Evolutionary conservation across 139 green algal genomes (phyloP), one percentile per base, ranked within the genome.

Genomic region (Ettlia oleoabundans): DNA sequence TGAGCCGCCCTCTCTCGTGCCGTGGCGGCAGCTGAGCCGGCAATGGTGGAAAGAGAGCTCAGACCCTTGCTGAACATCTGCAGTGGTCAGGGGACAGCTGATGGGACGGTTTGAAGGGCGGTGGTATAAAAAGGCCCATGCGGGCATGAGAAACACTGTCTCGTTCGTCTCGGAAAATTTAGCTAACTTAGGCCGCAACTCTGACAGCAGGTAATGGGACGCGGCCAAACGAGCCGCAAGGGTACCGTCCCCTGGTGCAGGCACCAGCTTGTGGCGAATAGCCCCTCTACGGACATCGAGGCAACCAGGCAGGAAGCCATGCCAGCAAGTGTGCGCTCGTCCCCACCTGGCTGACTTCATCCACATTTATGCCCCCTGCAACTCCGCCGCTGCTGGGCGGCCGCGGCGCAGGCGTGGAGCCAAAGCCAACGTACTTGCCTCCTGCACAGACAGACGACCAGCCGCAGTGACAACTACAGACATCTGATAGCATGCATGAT

Each of bases 341-440:
- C 4, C 3, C 43, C 6, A 47, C 41, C 69, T 51, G 68, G 33
- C 21, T 71, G 33, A 87, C 70, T 65, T 81, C 86, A 68, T 80
- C 41, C 42, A 83, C 41, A 61, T 76, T 61, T 38, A 68, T 53
- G 15, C 33, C 19, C 22, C 43, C 43, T 37, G 15, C 10, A n/a
- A n/a, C n/a, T 10, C 24, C 26, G 58, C 1, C 21, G 66, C 24
- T 35, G 51, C 33, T 4, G 30, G 62, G 15, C 9, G 63, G 67
- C 8, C 21, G 30, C 13, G 79, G 22, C 9, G 73, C 55, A 4
- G 89, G 89, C 4, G 86, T 78, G 19, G 93, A 98, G 32, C 96
- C 96, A 91, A 99, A 99, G 2, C 96, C 96, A 6, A 99, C 96
- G 76, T 98, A 99, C 89, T 99, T 99, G 67, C 96, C n/a, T n/a